Evolutionary conservation across 2,329 filamentous ascomycete species (phyloP), one percentile per base, ranked within the genome.

Genomic region (Epichloe glyceriae): DNA sequence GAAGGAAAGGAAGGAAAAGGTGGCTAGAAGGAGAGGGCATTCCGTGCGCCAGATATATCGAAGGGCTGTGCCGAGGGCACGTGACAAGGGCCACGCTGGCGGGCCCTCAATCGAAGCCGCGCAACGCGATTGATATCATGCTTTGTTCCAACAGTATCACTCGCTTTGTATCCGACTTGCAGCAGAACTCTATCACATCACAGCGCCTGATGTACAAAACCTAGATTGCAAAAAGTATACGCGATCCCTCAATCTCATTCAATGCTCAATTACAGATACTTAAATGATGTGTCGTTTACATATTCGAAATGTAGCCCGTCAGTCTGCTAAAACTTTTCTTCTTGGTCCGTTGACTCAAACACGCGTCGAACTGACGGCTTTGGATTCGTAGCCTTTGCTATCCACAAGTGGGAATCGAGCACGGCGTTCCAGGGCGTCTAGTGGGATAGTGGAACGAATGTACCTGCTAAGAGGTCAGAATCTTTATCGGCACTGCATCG

Each of bases 381-480:
- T 62, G 47, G 65, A 72, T 57, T 74, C 74, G 15, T 69, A 68
- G 26, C 78, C 78, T 50, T 74, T 68, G 41, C 69, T 70, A 62
- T 83, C 78, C 5, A 84, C 80, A 6, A 75, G 69, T 0, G 87
- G 87, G 68, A 74, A 93, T 42, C 87, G 77, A 40, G 87, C 86
- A 54, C 79, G 79, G 51, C 85, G 78, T 71, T 93, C 87, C 6
- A 93, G 73, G 51, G 89, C 85, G 61, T 93, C 87, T 1, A 93
- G 78, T 17, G 86, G 82, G 59, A 89, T 84, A 62, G 86, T 84
- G 35, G 83, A 88, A 51, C 90, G 86, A 60, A 96, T 94, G 67
- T 91, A 94, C 67, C 86, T 86, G 58, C 54, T 41, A 37, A n/a
- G 57, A 19, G 20, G 39, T 43, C 15, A 52, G 20, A 20, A 5